Base-by-base conservation (phyloP, 169 alveolate genomes). In the Plasmodium adleri region DNA sequence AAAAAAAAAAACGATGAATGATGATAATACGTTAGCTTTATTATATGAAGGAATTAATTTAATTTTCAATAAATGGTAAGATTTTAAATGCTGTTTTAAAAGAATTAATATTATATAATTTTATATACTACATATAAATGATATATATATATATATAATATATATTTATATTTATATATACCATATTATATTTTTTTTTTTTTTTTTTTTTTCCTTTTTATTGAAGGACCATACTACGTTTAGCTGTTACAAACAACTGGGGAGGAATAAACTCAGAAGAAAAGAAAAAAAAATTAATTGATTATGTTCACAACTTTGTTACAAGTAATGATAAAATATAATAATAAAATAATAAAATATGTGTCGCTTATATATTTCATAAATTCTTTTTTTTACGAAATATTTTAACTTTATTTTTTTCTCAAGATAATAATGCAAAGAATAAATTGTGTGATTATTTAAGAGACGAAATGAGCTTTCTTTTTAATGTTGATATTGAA, bases 191-290 rank as follows among this genome's bases (percentile, higher is more conserved):
- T 72, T 72, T 47, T 47, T 47, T 58, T 3, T 1, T 28, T 74
- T 20, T 32, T 74, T 50, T 56, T 39, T 32, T 74, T 59, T 17
- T 17, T 10, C 10, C 20, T 13, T 59, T 20, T 26, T n/a, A 5
- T 59, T 59, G 50, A 43, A 76, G 89, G 89, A 76, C 89, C 10
- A 75, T 76, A 45, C 78, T 76, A 26, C 72, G 89, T 3, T 12
- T 76, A 58, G 89, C 89, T 39, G 89, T 76, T 28, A 63, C 89
- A 70, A 54, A 76, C 43, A 76, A 76, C 32, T 76, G 89, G 89
- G 89, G 89, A 32, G 89, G 89, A 56, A 54, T 72, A 64, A 50
- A 12, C 52, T 76, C 89, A 56, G 78, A 76, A 66, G 89, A 76
- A 22, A 76, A 76, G 28, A 76, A 76, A 64, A 76, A 64, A 49